phyloP scores from a whole-genome alignment of 306 rosid genomes.

The Dalbergia oliveri region DNA sequence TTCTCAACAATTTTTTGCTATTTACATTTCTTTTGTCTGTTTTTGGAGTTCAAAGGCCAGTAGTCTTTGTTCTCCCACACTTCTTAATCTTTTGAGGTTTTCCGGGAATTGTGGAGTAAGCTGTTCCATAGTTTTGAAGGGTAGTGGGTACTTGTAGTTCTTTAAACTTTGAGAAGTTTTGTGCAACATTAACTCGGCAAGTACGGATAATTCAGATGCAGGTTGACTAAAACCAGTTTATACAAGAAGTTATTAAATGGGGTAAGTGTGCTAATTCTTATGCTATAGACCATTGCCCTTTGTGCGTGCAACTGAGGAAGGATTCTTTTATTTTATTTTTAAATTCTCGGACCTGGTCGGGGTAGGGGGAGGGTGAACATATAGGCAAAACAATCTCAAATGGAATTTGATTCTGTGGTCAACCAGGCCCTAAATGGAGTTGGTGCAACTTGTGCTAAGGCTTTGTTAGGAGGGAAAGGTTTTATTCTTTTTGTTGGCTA shows the following conservation, averaged over 20 bases:
- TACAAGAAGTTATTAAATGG: slow-evolving; percentile 1
- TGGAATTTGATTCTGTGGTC: not conserved
- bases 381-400: not conserved
- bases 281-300: not conserved
- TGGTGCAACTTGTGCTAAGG: not conserved
- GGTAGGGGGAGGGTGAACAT: not conserved
- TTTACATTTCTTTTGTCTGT: slow-evolving; percentile 1
- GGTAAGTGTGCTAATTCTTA: not conserved
- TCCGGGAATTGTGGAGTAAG: slow-evolving; percentile 4
- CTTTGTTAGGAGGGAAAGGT: not conserved
- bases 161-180: slow-evolving; percentile 29
- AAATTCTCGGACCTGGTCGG: not conserved
- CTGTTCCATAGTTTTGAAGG: slow-evolving; percentile 32
- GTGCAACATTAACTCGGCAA: slow-evolving; percentile 5
- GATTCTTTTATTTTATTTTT: not conserved
- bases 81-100: slow-evolving; percentile 5
- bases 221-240: not conserved
- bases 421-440: not conserved
- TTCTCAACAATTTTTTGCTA: not conserved
- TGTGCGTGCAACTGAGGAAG: not conserved
- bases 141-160: slow-evolving; percentile 2
- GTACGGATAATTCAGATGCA: not conserved
- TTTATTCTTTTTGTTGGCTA: not conserved
- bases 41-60: not conserved
- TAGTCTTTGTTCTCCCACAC: slow-evolving; percentile 7